These are phyloP conservation scores for Penicillium robsamsonii DNA, from an alignment of 495 filamentous ascomycete genomes.

Conservation along the genomic window DNA sequence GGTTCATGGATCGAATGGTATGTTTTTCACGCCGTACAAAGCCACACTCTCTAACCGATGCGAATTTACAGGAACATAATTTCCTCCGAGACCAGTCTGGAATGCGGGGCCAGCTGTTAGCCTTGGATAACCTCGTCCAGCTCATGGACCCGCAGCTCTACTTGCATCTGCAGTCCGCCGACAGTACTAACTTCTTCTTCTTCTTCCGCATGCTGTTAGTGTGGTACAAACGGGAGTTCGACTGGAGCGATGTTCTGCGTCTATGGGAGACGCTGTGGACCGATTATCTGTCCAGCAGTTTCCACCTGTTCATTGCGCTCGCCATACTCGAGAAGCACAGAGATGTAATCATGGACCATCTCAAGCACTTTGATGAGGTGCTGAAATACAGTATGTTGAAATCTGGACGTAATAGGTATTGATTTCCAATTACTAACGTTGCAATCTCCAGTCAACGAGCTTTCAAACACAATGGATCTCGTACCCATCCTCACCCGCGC, in stretches of 20 bases:
- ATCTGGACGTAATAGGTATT: neutral
- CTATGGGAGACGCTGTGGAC: slow-evolving; percentile 97
- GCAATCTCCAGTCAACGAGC: slow-evolving; percentile 70
- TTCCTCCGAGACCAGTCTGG: slow-evolving; percentile 94
- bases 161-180: slow-evolving; percentile 80
- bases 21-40: neutral
- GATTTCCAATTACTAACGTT: slow-evolving; percentile 2
- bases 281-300: slow-evolving; percentile 80
- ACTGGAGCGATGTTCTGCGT: slow-evolving; percentile 78
- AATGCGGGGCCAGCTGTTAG: slow-evolving; percentile 87
- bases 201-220: slow-evolving; percentile 98
- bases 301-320: slow-evolving; percentile 91
- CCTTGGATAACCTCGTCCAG: slow-evolving; percentile 89
- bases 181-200: slow-evolving; percentile 98
- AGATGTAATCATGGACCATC: slow-evolving; percentile 89
- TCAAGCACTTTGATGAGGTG: slow-evolving; percentile 94
- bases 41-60: neutral
- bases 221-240: slow-evolving; percentile 97
- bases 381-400: slow-evolving; percentile 80
- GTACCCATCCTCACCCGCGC: slow-evolving; percentile 79
- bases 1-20: slow-evolving; percentile 93
- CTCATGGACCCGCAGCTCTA: slow-evolving; percentile 96
- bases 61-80: slow-evolving; percentile 67
- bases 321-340: slow-evolving; percentile 96
- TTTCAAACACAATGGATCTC: slow-evolving; percentile 89